Conservation (phyloP, 2,329 filamentous ascomycete genomes). For the Zalaria obscura region DNA sequence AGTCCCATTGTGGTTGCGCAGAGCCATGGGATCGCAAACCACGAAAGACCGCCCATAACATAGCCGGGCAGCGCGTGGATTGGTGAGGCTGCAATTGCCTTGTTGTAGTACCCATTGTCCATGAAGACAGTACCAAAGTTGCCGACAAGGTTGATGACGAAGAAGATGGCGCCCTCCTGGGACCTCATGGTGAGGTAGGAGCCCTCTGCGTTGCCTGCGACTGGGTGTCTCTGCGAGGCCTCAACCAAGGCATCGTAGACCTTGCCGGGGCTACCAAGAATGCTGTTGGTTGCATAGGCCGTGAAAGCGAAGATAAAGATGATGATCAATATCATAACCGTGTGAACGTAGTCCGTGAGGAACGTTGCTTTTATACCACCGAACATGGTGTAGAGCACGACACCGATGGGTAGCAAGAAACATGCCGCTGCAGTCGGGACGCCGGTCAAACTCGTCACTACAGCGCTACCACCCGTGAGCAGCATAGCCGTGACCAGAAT, state of each 20-base stretch:
- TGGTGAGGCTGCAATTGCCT: conserved; percentile 77
- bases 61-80: conserved; percentile 81
- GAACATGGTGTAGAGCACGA: conserved; percentile 63
- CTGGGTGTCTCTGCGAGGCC: conserved; percentile 55
- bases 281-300: conserved; percentile 58
- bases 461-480: conserved; percentile 68
- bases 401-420: conserved; percentile 67
- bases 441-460: conserved; percentile 56
- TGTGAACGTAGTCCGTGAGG: conserved; percentile 75
- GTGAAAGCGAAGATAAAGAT: conserved; percentile 77
- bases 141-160: conserved; percentile 66
- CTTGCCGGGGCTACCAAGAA: conserved; percentile 58
- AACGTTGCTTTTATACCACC: conserved; percentile 78
- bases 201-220: conserved; percentile 65
- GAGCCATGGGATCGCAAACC: conserved; percentile 90
- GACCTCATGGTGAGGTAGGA: conserved; percentile 81
- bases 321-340: conserved; percentile 69
- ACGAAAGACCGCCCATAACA: conserved; percentile 70
- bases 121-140: conserved; percentile 46
- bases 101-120: conserved; percentile 62
- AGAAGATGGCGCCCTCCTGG: conserved; percentile 72
- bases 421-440: conserved; percentile 69
- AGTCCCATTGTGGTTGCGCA: conserved; percentile 82
- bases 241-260: conserved; percentile 67
- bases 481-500: conserved; percentile 83